A percentile compares a stretch with the other conserved stretches of the same genome.
Evolutionary conservation across 768 basidiomycete species (phyloP).

Genomic region (Tricholoma furcatifolium): DNA sequence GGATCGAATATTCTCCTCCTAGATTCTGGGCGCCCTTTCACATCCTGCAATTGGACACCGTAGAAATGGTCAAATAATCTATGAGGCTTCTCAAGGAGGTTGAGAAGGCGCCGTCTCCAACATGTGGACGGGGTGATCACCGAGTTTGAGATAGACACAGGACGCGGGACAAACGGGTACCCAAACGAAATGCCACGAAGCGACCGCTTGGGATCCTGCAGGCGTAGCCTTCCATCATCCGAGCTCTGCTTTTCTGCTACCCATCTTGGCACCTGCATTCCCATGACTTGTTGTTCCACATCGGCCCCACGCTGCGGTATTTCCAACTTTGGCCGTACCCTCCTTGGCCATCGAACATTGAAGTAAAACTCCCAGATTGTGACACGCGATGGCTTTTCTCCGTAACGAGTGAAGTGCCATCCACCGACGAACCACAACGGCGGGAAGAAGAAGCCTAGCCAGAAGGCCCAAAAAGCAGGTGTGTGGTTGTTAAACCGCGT

Average conservation of each 20-base stretch:
- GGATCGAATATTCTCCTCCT: conserved; percentile 53
- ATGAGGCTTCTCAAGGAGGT: conserved; percentile 44
- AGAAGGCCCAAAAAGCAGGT: conserved; percentile 65
- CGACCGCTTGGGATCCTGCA: conserved; percentile 44
- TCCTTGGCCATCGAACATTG: conserved; percentile 15
- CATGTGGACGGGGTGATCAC: conserved; percentile 11
- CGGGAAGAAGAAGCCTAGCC: conserved; percentile 70
- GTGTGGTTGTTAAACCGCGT: conserved; percentile 29
- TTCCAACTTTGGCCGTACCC: neutral
- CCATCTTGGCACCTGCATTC: conserved; percentile 36
- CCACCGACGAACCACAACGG: conserved; percentile 78
- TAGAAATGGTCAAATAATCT: conserved; percentile 42
- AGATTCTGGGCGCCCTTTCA: conserved; percentile 44
- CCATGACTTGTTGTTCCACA: conserved; percentile 10
- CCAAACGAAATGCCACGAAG: conserved; percentile 49
- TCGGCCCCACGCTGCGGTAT: conserved; percentile 8
- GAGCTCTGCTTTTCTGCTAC: conserved; percentile 43
- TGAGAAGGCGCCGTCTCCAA: conserved; percentile 18
- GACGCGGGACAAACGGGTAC: conserved; percentile 61
- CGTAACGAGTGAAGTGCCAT: conserved; percentile 58
- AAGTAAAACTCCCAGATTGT: conserved; percentile 49
- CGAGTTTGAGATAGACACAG: conserved; percentile 28
- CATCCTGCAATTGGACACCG: conserved; percentile 40
- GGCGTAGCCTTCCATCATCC: conserved; percentile 38
- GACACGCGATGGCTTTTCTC: conserved; percentile 43